A percentile compares a stretch with the other conserved stretches of the same genome.
Conservation (phyloP, 2,329 filamentous ascomycete genomes). For the Dothideomycetes sp. region DNA sequence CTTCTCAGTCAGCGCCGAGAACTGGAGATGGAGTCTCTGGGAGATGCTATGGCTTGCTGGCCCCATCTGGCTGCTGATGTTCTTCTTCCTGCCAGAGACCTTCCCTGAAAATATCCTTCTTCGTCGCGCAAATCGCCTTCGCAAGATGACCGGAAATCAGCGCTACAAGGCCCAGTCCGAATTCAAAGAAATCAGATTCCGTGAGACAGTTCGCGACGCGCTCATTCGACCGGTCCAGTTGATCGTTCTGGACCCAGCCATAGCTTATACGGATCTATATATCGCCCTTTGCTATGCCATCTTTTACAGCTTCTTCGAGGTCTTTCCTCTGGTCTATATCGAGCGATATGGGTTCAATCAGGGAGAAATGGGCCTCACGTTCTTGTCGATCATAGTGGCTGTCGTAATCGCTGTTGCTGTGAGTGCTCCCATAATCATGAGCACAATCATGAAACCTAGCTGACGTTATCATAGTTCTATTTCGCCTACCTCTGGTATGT, state of each 20-base stretch:
- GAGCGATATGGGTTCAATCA: conserved; percentile 49
- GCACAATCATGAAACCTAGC: too few relatives aligned
- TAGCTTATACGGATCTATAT: conserved; percentile 36
- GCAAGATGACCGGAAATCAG: conserved; percentile 44
- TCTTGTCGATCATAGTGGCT: conserved; percentile 49
- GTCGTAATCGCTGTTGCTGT: conserved; percentile 38
- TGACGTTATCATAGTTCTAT: too few relatives aligned
- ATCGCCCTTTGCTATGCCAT: conserved; percentile 34
- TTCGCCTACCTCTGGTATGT: conserved; percentile 15
- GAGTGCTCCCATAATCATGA: too few relatives aligned
- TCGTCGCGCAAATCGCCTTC: conserved; percentile 46
- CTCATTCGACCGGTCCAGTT: conserved; percentile 51
- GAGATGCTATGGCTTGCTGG: conserved; percentile 52
- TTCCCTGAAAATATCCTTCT: conserved; percentile 47
- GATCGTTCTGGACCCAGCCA: conserved; percentile 43
- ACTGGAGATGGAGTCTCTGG: conserved; percentile 55
- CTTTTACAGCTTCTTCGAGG: conserved; percentile 46
- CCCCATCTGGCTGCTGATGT: conserved; percentile 50
- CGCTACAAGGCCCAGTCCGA: conserved; percentile 50
- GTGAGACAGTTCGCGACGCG: conserved; percentile 39
- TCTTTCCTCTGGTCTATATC: conserved; percentile 54
- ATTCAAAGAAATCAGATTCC: conserved; percentile 43
- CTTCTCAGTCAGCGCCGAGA: conserved; percentile 45
- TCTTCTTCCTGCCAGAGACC: conserved; percentile 53
- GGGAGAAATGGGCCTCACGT: conserved; percentile 48